Evolutionary conservation across 495 filamentous ascomycete species (phyloP), one percentile per base, ranked within the genome.

Genomic region (Penicillium cataractarum): DNA sequence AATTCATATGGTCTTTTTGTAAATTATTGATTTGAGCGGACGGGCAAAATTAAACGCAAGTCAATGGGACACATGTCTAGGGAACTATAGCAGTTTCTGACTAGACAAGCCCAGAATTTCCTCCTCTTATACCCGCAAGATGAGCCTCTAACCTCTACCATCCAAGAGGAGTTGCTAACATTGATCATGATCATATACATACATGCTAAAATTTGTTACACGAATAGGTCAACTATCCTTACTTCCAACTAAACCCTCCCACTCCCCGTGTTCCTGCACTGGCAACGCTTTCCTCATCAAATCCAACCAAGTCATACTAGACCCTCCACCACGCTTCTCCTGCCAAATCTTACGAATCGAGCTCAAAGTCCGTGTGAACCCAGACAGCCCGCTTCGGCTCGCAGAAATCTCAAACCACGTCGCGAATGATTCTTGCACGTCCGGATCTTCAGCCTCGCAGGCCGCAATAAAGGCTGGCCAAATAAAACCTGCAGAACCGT

Each of bases 391-490:
- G 46, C 66, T 70, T 8, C 63, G 57, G 8, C 46, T 51, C 9
- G 59, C 66, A 4, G 63, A 65, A 2, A 55, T 32, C 22, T 68
- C 65, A 59, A 74, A 72, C 72, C 72, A 74, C n/a, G 39, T 33
- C 1, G 58, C 33, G 26, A 71, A 72, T 15, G 60, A 71, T 4
- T 51, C 57, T 46, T 74, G 69, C 24, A 72, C 48, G 12, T 48
- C 54, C 0, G 64, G 53, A 46, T 65, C 66, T 17, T 71, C 60
- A 0, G 72, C 72, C 51, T 74, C 70, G 54, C 72, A 72, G 0
- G 70, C 69, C 5, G 72, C 67, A 39, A 74, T 68, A 49, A 74
- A 72, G 3, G 66, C 70, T n/a, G 67, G 60, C 72, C 72, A 74
- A 6, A 72, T 62, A 29, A 69, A 69, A 0, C 66, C 61, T 7